Conservation (phyloP, 495 filamentous ascomycete genomes). For the Neurospora cerealis region DNA sequence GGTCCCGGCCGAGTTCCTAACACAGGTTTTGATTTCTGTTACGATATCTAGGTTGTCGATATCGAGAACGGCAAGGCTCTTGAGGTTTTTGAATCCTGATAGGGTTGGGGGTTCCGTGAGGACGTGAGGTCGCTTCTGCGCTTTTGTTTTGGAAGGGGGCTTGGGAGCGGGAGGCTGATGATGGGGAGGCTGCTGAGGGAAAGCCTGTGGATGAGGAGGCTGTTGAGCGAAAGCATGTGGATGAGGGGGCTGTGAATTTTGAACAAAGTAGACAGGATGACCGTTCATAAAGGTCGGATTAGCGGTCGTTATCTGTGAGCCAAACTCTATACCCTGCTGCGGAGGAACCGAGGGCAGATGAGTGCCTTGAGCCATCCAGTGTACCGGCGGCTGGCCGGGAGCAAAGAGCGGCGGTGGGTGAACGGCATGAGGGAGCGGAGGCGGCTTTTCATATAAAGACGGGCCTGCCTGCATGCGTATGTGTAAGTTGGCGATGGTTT, state of each 20-base stretch:
- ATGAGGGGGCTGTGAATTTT: conserved; percentile 1
- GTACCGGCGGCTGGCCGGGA: not conserved
- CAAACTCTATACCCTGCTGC: not conserved
- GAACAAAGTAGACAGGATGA: not conserved
- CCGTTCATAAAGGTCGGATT: not conserved
- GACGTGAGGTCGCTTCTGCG: conserved; percentile 10
- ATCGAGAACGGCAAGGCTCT: conserved; percentile 43
- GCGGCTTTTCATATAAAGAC: conserved; percentile 37
- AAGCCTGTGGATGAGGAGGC: conserved; percentile 7
- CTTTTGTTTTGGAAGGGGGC: conserved; percentile 11
- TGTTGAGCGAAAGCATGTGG: not conserved
- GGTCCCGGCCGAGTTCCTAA: conserved; percentile 39
- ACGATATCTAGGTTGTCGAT: conserved; percentile 47
- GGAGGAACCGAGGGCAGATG: not conserved
- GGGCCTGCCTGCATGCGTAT: conserved; percentile 45
- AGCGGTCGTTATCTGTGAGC: not conserved
- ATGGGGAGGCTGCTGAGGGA: conserved; percentile 8
- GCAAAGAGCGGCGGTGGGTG: not conserved
- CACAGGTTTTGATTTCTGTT: conserved; percentile 41
- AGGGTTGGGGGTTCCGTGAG: conserved; percentile 35
- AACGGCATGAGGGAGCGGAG: conserved; percentile 24
- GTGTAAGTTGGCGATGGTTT: conserved; percentile 44
- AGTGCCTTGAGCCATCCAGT: not conserved
- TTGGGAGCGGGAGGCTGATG: conserved; percentile 15
- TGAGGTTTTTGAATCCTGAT: conserved; percentile 46